These are phyloP conservation scores for Mycena belliarum DNA, from an alignment of 768 basidiomycete genomes.

Conservation along the genomic window DNA sequence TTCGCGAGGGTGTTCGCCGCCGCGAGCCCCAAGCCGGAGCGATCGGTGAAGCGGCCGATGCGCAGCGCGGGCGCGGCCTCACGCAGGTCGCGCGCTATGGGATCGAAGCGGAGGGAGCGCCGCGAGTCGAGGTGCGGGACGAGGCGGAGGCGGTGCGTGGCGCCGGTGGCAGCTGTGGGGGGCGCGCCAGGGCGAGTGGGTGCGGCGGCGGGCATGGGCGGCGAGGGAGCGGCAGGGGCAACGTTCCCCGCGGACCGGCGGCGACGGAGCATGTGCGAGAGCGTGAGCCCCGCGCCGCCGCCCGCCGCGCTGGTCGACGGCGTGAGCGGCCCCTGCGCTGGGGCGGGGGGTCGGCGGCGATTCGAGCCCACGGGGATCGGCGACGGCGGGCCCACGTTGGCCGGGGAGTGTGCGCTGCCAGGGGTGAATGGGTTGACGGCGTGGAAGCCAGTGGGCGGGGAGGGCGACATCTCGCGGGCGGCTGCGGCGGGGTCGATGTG, in stretches of 20 bases:
- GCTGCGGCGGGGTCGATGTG: constrained; percentile 43
- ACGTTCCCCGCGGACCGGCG: neutral
- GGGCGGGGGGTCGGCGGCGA: constrained; percentile 4
- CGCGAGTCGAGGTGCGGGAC: constrained; percentile 94
- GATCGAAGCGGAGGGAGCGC: constrained; percentile 88
- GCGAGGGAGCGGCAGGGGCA: neutral
- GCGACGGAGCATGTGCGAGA: neutral
- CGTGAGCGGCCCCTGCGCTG: neutral
- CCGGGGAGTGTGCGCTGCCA: constrained; percentile 49
- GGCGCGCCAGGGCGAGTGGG: neutral
- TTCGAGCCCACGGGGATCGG: neutral
- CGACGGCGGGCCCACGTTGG: constrained; percentile 23
- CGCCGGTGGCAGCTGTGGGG: neutral
- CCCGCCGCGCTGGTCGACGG: neutral
- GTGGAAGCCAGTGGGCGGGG: constrained; percentile 42
- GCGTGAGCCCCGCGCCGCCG: neutral
- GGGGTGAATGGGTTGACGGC: too few species aligned
- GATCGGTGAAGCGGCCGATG: constrained; percentile 94
- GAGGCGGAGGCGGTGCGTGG: constrained; percentile 78
- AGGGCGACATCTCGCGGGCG: constrained; percentile 44
- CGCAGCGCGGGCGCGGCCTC: constrained; percentile 72
- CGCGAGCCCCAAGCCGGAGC: constrained; percentile 64
- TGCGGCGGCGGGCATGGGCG: neutral
- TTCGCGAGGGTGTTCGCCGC: constrained; percentile 70
- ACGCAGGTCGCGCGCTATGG: constrained; percentile 83